These are phyloP conservation scores for Diaporthe sp. DNA, from an alignment of 2,329 filamentous ascomycete genomes.

Conservation along the genomic window DNA sequence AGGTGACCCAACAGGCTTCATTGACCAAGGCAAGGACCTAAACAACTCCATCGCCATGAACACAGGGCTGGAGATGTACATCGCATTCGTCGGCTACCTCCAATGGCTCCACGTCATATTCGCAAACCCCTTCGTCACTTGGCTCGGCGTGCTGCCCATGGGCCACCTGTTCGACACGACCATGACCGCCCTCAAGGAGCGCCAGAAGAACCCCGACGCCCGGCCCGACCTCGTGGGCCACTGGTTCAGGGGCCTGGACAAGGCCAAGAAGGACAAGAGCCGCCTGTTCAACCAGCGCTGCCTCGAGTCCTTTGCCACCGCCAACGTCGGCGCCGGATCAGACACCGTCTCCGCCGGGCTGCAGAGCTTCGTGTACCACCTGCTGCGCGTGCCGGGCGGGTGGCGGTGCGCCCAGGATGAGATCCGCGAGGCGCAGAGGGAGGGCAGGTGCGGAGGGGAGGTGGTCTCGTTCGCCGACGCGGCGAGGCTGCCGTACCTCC, in stretches of 20 bases:
- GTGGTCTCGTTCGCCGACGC: conserved; percentile 47
- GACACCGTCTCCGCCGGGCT: conserved; percentile 44
- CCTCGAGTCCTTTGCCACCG: conserved; percentile 42
- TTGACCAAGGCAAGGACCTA: conserved; percentile 49
- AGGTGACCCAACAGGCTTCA: conserved; percentile 44
- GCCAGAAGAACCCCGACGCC: conserved; percentile 44
- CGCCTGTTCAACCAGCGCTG: conserved; percentile 29
- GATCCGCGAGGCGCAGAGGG: conserved; percentile 43
- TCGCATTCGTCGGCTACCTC: conserved; percentile 45
- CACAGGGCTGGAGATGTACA: conserved; percentile 41
- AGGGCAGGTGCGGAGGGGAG: conserved; percentile 37
- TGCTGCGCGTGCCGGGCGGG: conserved; percentile 43
- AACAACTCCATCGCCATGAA: conserved; percentile 48
- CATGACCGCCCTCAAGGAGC: conserved; percentile 44
- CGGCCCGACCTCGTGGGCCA: conserved; percentile 46
- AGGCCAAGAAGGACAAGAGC: conserved; percentile 43
- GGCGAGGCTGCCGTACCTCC: conserved; percentile 50
- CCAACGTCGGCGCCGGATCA: conserved; percentile 44
- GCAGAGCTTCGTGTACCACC: conserved; percentile 48
- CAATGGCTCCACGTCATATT: conserved; percentile 46
- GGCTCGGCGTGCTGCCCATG: conserved; percentile 47
- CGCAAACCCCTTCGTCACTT: conserved; percentile 48
- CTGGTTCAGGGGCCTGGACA: conserved; percentile 45
- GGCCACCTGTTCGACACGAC: conserved; percentile 47
- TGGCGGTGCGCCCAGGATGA: conserved; percentile 43